Base-by-base conservation (phyloP, 805 yeast species). In the Cyberlindnera xylosilytica region DNA sequence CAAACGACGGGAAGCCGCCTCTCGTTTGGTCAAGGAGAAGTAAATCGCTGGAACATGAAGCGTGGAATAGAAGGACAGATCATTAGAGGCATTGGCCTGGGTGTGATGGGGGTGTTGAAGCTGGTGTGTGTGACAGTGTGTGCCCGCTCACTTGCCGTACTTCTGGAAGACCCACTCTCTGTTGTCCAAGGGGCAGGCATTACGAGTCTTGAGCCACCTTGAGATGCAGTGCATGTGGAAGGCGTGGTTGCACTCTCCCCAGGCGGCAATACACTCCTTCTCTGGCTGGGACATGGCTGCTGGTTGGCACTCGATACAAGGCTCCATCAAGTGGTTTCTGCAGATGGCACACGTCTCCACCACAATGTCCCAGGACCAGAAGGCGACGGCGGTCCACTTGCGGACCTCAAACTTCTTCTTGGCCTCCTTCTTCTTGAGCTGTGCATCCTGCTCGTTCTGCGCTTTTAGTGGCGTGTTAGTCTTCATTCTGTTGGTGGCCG, bases 351-450 rank as follows among this genome's bases (percentile, higher is more conserved):
- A 93, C 42, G 87, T 88, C 51, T 95, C 99, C 42, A 88, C 91
- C 27, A 81, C 91, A 47, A 88, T 85, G 66, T 88, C 96, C 99
- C 99, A 93, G 1, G 97, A 88, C 99, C 99, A 93, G 62, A 93
- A 88, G n/a, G 98, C 98, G 37, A 93, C 99, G 0, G 98, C 98
- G 12, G 96, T 89, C 98, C 99, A 91, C 70, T 90, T 93, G 61
- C 88, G 87, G 31, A 93, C 90, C 62, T 91, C 97, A 56, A 93
- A 90, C 55, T 87, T 75, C 62, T 83, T 85, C 68, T 83, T 79
- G 36, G 39, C 46, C 49, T 42, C 41, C 32, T 35, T 15, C 16
- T 19, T 23, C 30, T 41, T 23, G 15, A 28, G n/a, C n/a, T n/a
- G n/a, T n/a, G n/a, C n/a, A n/a, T n/a, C n/a, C n/a, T n/a, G n/a